phyloP scores from a whole-genome alignment of 192 early-diverging fungal species.

The Pilobolus umbonatus region DNA sequence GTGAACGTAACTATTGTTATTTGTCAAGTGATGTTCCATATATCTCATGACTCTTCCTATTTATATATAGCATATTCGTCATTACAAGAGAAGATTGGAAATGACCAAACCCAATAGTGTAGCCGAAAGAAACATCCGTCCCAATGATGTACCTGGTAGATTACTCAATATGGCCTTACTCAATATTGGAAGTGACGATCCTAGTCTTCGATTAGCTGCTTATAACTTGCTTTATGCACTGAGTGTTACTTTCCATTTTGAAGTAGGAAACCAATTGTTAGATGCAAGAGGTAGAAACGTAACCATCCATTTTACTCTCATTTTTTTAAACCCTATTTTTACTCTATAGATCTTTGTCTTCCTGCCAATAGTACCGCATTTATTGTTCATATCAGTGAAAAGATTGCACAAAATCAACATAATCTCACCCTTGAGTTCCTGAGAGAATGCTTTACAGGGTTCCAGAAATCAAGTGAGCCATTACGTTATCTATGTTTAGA shows the following conservation, averaged over 20 bases:
- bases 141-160: conserved; percentile 86
- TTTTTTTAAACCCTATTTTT: too few species aligned
- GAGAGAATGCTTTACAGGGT: conserved; percentile 77
- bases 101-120: conserved; percentile 57
- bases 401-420: conserved; percentile 67
- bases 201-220: conserved; percentile 72
- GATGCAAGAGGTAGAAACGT: conserved; percentile 52
- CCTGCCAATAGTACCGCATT: conserved; percentile 88
- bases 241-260: conserved; percentile 75
- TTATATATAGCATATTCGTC: conserved; percentile 60
- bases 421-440: conserved; percentile 88
- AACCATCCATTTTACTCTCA: too few species aligned
- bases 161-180: conserved; percentile 90
- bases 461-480: conserved; percentile 66
- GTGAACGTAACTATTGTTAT: conserved; percentile 28
- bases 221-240: conserved; percentile 91
- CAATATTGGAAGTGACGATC: conserved; percentile 81
- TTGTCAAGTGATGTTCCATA: neutral
- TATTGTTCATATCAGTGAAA: conserved; percentile 75
- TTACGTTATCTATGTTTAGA: conserved; percentile 79
- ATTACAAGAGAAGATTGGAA: conserved; percentile 65
- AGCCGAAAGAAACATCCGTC: conserved; percentile 71
- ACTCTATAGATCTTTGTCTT: conserved; percentile 67
- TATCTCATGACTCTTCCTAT: conserved; percentile 6
- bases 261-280: conserved; percentile 75